Evolutionary conservation across 2,329 filamentous ascomycete genomes (phyloP), one percentile per base, ranked within the genome.

Genomic region (Curvularia eragrostidis): DNA sequence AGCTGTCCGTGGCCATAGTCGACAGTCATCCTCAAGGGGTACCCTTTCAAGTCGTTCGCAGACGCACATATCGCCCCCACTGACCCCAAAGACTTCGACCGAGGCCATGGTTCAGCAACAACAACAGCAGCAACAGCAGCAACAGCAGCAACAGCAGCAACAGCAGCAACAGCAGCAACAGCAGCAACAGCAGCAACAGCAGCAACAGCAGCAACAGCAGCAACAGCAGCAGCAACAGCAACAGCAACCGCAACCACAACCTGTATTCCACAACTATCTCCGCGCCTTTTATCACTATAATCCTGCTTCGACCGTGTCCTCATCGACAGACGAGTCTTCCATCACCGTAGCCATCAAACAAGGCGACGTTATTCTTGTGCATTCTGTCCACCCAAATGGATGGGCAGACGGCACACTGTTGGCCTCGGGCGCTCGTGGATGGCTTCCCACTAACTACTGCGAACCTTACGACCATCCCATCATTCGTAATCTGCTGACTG

Each of bases 371-470:
- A 89, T 99, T 52, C 80, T 99, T 56, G 90, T 99, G 21, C 95
- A 99, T 77, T 97, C 95, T 3, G 91, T 98, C 65, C 95, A 99
- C 77, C 95, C 92, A 59, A 99, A 98, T 80, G 95, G 95, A 67
- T 99, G 95, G 95, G 95, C 95, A 30, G 95, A 99, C 76, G 95
- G 95, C 50, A 99, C 95, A 0, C 82, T 97, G 39, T 80, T 99
- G 60, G 85, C 89, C 23, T 91, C 93, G 2, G 94, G 94, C 24
- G 90, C 90, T 49, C 86, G 95, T 66, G 95, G 95, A 62, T 99
- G 95, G 95, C 82, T 99, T 59, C 95, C 95, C 2, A 99, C 95
- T 8, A 99, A 99, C 77, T 99, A 98, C 76, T 99, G 95, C 81
- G 93, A 97, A 74, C 85, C 91, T 9, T 99, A 97, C 75, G 91